Base-by-base conservation (phyloP, 148 eudicot species). In the Rhododendron henanense region DNA sequence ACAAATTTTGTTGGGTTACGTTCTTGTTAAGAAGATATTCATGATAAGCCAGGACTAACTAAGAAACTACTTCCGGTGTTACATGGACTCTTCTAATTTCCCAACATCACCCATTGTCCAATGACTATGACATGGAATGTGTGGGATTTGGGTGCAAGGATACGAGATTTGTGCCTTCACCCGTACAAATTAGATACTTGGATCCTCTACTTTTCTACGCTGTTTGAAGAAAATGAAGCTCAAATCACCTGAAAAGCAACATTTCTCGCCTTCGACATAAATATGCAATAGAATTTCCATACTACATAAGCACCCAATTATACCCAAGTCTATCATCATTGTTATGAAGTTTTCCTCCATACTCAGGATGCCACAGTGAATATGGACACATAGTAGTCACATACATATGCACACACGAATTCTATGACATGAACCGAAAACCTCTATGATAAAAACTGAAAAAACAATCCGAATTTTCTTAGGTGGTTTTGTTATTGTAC, bases 401-500 rank as follows among this genome's bases (percentile, higher is more conserved):
- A 79, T 5, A 14, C 35, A 25, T 10, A 47, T n/a, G 25, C 19
- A 80, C 1, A 28, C 23, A 81, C 13, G 18, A 80, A 44, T 47
- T 18, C 33, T 13, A 47, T 25, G 39, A 15, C 10, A 51, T 31
- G 15, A 35, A 35, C 16, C 6, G 23, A 33, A 74, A 84, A 28
- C 55, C 19, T 51, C 44, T 51, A 47, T 39, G 37, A 41, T 69
- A 8, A 84, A 41, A 23, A 45, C 16, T 5, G n/a, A 35, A 59
- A 78, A 45, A 14, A 78, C 1, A 78, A n/a, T 9, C 1, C 3
- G 35, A 41, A 19, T 63, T 21, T 35, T 39, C 81, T 28, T 21
- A 47, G 23, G 39, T 31, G 21, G 48, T 81, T 86, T 69, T 37
- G 48, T 44, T 47, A 50, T 41, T 45, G 82, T 86, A 96, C 99